A percentile compares a stretch with the other conserved stretches of the same genome.
Conservation (phyloP, 306 rosid species). For the Styphnolobium japonicum region DNA sequence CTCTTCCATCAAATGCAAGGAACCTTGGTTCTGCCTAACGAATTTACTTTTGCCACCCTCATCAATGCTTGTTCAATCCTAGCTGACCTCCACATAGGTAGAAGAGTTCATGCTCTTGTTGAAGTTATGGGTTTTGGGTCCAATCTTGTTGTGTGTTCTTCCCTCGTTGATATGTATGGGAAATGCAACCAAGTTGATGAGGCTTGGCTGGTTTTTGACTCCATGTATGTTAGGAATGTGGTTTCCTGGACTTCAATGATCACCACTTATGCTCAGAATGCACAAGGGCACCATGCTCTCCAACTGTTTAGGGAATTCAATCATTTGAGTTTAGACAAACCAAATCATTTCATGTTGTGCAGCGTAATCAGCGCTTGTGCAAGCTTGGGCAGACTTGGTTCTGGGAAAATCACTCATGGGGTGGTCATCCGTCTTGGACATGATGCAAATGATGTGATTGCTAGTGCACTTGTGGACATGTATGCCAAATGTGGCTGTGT, state of each 20-base stretch:
- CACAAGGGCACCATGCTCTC: slow-evolving; percentile 55
- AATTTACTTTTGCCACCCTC: slow-evolving; percentile 64
- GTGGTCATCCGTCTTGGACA: slow-evolving; percentile 51
- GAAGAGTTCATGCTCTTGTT: slow-evolving; percentile 50
- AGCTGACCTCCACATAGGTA: slow-evolving; percentile 47
- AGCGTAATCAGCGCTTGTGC: slow-evolving; percentile 71
- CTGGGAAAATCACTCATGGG: slow-evolving; percentile 72
- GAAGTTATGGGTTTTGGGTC: slow-evolving; percentile 48
- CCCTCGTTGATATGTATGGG: slow-evolving; percentile 83
- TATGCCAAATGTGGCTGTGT: slow-evolving; percentile 83
- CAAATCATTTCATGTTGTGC: slow-evolving; percentile 76
- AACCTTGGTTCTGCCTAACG: slow-evolving; percentile 55
- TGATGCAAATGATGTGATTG: slow-evolving; percentile 55
- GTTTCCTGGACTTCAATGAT: slow-evolving; percentile 91
- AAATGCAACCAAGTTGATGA: slow-evolving; percentile 61
- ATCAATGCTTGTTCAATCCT: slow-evolving; percentile 70
- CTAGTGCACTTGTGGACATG: slow-evolving; percentile 83
- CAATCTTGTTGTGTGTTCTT: slow-evolving; percentile 60
- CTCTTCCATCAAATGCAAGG: slow-evolving; percentile 49
- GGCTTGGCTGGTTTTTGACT: slow-evolving; percentile 59
- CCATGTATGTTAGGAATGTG: slow-evolving; percentile 57
- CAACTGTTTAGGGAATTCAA: slow-evolving; percentile 53
- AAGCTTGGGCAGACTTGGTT: slow-evolving; percentile 63
- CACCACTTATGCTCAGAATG: slow-evolving; percentile 73
- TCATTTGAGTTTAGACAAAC: slow-evolving; percentile 28